These are phyloP conservation scores for Wickerhamiella spandovensis DNA, from an alignment of 805 yeast species.

Conservation along the genomic window DNA sequence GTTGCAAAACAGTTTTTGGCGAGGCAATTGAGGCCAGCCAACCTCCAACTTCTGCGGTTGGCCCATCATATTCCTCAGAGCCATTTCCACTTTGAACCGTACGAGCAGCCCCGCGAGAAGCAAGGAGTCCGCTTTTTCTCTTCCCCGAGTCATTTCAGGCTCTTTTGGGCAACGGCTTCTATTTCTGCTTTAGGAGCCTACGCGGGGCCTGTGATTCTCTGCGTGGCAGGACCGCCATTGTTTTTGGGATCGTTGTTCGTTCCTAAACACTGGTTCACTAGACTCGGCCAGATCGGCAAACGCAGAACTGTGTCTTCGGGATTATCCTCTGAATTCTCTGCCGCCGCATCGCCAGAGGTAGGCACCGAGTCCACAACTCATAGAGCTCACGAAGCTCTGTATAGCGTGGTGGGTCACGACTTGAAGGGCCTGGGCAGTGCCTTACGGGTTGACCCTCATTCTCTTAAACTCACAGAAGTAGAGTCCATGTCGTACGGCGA, in stretches of 20 bases:
- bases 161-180: not conserved
- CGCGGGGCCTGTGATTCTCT: not conserved
- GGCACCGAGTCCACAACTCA: not conserved
- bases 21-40: not conserved
- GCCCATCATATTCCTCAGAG: not conserved
- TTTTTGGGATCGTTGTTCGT: not conserved
- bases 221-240: not conserved
- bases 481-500: not conserved
- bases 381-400: not conserved
- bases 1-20: not conserved
- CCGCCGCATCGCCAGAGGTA: too few relatives aligned
- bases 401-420: not conserved
- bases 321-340: too few relatives aligned
- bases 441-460: not conserved
- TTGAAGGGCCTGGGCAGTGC: not conserved
- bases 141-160: not conserved
- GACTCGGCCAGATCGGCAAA: not conserved
- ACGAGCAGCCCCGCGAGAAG: too few relatives aligned
- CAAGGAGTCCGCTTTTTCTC: not conserved
- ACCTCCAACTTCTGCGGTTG: not conserved
- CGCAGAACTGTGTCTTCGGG: not conserved
- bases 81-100: not conserved
- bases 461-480: not conserved
- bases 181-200: not conserved
- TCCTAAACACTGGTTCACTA: not conserved